Evolutionary conservation across 495 filamentous ascomycete genomes (phyloP), one percentile per base, ranked within the genome.

Genomic region (Podospora sp.): DNA sequence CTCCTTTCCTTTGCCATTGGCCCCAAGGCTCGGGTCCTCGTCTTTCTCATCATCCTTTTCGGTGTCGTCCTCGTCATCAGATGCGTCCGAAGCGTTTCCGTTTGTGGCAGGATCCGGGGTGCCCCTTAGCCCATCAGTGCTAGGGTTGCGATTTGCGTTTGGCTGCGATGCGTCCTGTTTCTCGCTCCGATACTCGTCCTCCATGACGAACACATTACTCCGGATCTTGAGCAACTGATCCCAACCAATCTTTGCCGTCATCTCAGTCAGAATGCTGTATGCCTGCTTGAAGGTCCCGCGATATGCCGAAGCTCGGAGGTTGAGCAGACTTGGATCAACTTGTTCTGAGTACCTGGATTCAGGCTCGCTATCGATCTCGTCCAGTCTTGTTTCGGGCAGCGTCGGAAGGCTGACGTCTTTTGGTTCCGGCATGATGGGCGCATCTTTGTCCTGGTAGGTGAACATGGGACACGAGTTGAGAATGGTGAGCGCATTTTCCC

Each of bases 391-490:
- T 76, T 98, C 96, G 0, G 90, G 85, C 18, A 97, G 84, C 4
- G 93, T 89, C 0, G 95, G 95, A 22, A 99, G 87, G 73, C 91
- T 87, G 65, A 97, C 89, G 60, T 91, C 91, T 59, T 87, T 87
- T 0, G 94, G 93, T 69, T 95, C 92, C 21, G 95, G 95, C 90
- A 97, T 93, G 65, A 94, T 84, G 20, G 95, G 95, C 7, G 92
- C 88, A 75, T 99, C 95, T 71, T 97, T 97, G 76, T 99, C 95
- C 76, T 97, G 94, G 78, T 98, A 97, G 8, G 95, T 98, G 76
- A 99, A 99, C 95, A 99, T 99, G 4, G 95, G 95, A 69, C 96
- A 99, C 3, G 94, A 97, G 79, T 99, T 99, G n/a, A 99, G 83
- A 6, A 96, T 99, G 9, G 97, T 87, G 20, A 99, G 84, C 1